Base-by-base conservation (phyloP, 1,139 yeast genomes). In the Geotrichum aggregatum region DNA sequence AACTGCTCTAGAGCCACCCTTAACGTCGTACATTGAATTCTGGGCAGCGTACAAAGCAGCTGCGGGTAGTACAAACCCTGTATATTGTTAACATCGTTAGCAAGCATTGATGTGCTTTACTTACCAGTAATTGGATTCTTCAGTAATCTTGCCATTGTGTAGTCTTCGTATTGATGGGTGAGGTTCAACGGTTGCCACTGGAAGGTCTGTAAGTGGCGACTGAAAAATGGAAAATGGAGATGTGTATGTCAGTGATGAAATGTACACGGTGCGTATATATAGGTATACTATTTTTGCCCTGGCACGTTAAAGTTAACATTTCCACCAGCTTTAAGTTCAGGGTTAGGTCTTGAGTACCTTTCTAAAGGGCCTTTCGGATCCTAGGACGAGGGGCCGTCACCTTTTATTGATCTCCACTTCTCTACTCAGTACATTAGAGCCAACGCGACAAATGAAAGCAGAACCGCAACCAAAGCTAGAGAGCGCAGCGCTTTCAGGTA, bases 1-100 rank as follows among this genome's bases (percentile, higher is more conserved):
- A 53, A 92, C 96, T 21, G 98, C 98, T 66, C 98, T 78, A 58
- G 87, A 80, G 52, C 98, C 98, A 54, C 98, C 98, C 64, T 85
- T 84, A 42, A 92, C 98, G 66, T 92, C 98, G 68, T 89, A 92
- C 54, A 65, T 59, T 38, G 68, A 62, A 55, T 62, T 63, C 56
- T 65, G 66, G 14, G 58, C 55, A 57, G 50, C 61, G 58, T 43
- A 64, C 50, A 49, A 53, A 18, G 57, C 59, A 33, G 60, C 57
- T 10, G 65, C 64, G 33, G 69, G 69, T 38, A 65, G 48, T 16
- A 64, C 60, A 49, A 65, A 56, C 26, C 66, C 66, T 53, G 45
- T 19, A n/a, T n/a, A n/a, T n/a, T n/a, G n/a, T n/a, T n/a, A 39
- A 24, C 39, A n/a, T n/a, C 3, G 36, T 34, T 34, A 34, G 36